A percentile compares a stretch with the other conserved stretches of the same genome.
These are phyloP conservation scores for Escovopsis sp. DNA, from an alignment of 2,329 filamentous ascomycete genomes.

Conservation along the genomic window DNA sequence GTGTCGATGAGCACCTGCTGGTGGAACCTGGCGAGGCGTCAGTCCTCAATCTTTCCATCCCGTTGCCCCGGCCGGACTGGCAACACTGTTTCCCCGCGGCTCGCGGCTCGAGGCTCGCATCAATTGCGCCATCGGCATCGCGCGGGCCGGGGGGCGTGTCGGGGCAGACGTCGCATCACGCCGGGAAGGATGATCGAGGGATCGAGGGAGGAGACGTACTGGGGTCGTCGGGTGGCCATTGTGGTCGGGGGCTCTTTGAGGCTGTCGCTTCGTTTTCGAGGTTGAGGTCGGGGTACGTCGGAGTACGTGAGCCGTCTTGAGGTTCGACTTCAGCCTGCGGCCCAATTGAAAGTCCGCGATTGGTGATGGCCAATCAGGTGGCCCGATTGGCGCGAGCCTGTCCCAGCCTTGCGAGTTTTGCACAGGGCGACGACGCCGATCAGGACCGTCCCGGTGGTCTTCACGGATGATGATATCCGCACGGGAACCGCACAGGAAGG, in stretches of 20 bases:
- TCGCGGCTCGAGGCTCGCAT: no score
- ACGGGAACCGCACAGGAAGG: no score
- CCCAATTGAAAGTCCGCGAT: conserved; percentile 23
- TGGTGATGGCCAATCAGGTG: conserved; percentile 13
- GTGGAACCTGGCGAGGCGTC: conserved; percentile 56
- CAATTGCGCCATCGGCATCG: no score
- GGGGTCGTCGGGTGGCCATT: conserved; percentile 28
- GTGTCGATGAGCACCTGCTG: conserved; percentile 89
- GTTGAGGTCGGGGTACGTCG: conserved; percentile 12
- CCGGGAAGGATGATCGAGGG: no score
- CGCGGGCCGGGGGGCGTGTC: no score
- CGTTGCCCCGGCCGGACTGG: no score
- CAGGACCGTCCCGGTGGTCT: no score
- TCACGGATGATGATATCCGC: not conserved
- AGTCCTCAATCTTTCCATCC: not conserved
- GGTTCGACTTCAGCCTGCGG: conserved; percentile 14
- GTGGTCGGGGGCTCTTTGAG: conserved; percentile 14
- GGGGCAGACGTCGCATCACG: no score
- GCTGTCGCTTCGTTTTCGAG: conserved; percentile 13
- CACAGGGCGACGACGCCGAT: no score
- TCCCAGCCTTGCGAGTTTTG: not conserved
- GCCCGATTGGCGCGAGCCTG: no score
- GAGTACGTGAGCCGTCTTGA: conserved; percentile 1
- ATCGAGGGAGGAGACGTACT: conserved; percentile 19
- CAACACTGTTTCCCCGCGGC: not conserved